Evolutionary conservation across 2,329 filamentous ascomycete genomes (phyloP).

Genomic region (Acrocalymma vagum): DNA sequence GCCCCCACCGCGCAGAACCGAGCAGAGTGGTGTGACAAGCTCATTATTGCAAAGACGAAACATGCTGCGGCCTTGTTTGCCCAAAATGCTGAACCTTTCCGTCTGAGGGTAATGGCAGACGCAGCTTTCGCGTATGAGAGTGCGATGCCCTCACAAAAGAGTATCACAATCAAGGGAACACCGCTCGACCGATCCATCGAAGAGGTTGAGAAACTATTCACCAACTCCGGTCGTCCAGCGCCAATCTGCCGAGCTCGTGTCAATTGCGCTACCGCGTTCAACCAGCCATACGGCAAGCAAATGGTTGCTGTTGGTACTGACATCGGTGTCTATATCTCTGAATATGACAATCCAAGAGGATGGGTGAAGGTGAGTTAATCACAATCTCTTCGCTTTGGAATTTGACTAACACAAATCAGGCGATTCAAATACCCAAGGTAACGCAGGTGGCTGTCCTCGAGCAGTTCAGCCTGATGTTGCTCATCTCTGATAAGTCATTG

Average conservation of each 20-base stretch:
- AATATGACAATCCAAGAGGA: slow-evolving; percentile 86
- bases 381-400: not conserved
- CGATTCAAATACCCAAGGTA: slow-evolving; percentile 78
- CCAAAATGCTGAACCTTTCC: slow-evolving; percentile 96
- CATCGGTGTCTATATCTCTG: slow-evolving; percentile 89
- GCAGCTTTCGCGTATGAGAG: slow-evolving; percentile 86
- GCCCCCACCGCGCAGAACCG: slow-evolving; percentile 78
- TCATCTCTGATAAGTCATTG: slow-evolving; percentile 89
- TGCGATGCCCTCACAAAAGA: slow-evolving; percentile 60
- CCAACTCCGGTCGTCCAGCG: slow-evolving; percentile 70
- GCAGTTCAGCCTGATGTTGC: slow-evolving; percentile 90
- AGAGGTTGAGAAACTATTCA: slow-evolving; percentile 82
- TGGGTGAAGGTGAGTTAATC: slow-evolving; percentile 79
- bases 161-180: slow-evolving; percentile 86
- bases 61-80: slow-evolving; percentile 88
- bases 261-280: slow-evolving; percentile 93
- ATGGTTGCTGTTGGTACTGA: slow-evolving; percentile 96
- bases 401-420: slow-evolving; percentile 61
- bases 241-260: slow-evolving; percentile 86
- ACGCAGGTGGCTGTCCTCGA: slow-evolving; percentile 95
- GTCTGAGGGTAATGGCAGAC: slow-evolving; percentile 89
- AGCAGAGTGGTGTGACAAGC: slow-evolving; percentile 90
- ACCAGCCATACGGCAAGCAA: slow-evolving; percentile 78
- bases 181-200: slow-evolving; percentile 90
- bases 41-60: slow-evolving; percentile 92